These are phyloP conservation scores for Coemansia sp. DNA, from an alignment of 192 early-diverging fungal species.

Conservation along the genomic window DNA sequence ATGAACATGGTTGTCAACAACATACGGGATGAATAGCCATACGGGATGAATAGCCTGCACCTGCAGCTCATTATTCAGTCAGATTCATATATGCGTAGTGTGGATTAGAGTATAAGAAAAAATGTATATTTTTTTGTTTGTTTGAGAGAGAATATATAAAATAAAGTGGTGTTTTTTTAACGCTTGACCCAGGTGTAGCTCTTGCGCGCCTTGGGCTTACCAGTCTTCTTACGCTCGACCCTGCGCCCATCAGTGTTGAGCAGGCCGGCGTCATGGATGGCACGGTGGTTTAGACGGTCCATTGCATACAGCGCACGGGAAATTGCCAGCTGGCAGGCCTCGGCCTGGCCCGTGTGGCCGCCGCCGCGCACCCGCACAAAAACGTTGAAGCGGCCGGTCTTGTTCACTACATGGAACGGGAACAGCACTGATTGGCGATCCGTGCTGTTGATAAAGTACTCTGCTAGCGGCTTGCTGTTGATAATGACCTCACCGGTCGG, in stretches of 20 bases:
- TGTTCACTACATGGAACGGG: constrained; percentile 65
- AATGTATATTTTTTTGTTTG: constrained; percentile 5
- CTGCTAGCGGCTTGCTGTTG: constrained; percentile 69
- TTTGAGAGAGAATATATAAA: too few species aligned
- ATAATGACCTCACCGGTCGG: constrained; percentile 60
- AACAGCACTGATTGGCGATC: constrained; percentile 68
- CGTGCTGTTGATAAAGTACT: constrained; percentile 68
- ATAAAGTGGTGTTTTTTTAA: constrained; percentile 11
- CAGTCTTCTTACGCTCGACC: constrained; percentile 96
- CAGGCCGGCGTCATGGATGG: constrained; percentile 57
- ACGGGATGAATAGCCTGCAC: too few species aligned
- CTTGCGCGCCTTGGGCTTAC: constrained; percentile 89
- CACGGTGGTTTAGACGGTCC: constrained; percentile 56
- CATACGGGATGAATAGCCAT: too few species aligned
- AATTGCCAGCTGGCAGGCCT: constrained; percentile 79
- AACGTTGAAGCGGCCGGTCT: constrained; percentile 80
- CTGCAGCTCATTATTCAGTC: too few species aligned
- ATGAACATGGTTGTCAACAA: constrained; percentile 37
- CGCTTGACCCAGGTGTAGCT: constrained; percentile 80
- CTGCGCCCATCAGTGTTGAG: constrained; percentile 64
- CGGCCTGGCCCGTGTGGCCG: constrained; percentile 80
- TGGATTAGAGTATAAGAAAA: too few species aligned
- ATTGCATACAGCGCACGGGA: constrained; percentile 67
- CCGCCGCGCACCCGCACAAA: constrained; percentile 79
- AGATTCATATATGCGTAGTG: too few species aligned